A percentile compares a stretch with the other conserved stretches of the same genome.
phyloP scores from a whole-genome alignment of 2,329 filamentous ascomycete genomes.

The Coniochaeta prunicola region DNA sequence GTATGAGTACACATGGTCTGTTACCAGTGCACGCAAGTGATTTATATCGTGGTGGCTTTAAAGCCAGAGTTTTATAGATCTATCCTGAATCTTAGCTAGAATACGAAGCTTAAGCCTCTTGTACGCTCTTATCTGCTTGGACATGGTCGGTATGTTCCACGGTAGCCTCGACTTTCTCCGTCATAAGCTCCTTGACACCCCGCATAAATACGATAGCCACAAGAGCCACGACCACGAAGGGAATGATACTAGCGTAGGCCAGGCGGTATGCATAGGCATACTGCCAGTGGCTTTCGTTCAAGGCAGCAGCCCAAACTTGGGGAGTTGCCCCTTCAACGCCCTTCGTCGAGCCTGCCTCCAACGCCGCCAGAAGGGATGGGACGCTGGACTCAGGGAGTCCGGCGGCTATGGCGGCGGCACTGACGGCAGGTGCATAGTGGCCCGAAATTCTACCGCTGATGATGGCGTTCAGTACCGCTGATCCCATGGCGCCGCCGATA shows the following conservation, averaged over 20 bases:
- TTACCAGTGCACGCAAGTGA: no score
- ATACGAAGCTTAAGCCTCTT: background rate
- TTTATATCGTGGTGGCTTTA: no score
- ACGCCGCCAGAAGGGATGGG: conserved; percentile 27
- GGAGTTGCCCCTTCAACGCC: conserved; percentile 28
- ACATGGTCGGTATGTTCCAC: conserved; percentile 28
- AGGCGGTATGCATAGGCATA: conserved; percentile 41
- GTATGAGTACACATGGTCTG: conserved; percentile 14
- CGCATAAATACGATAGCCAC: conserved; percentile 34
- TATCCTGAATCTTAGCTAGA: background rate
- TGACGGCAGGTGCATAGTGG: conserved; percentile 31
- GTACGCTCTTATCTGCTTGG: background rate
- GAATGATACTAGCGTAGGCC: conserved; percentile 42
- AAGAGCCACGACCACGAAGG: conserved; percentile 42
- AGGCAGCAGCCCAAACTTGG: conserved; percentile 27
- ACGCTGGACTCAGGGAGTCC: conserved; percentile 32
- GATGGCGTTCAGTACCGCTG: conserved; percentile 43
- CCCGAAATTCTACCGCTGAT: conserved; percentile 36
- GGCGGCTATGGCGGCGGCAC: conserved; percentile 30
- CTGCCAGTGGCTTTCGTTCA: conserved; percentile 31
- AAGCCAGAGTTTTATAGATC: no score
- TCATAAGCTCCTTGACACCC: conserved; percentile 44
- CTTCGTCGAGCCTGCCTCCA: conserved; percentile 25
- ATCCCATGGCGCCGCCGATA: conserved; percentile 45
- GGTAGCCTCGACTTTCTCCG: conserved; percentile 44